phyloP scores from a whole-genome alignment of 805 yeast genomes.

The Starmerella powellii region DNA sequence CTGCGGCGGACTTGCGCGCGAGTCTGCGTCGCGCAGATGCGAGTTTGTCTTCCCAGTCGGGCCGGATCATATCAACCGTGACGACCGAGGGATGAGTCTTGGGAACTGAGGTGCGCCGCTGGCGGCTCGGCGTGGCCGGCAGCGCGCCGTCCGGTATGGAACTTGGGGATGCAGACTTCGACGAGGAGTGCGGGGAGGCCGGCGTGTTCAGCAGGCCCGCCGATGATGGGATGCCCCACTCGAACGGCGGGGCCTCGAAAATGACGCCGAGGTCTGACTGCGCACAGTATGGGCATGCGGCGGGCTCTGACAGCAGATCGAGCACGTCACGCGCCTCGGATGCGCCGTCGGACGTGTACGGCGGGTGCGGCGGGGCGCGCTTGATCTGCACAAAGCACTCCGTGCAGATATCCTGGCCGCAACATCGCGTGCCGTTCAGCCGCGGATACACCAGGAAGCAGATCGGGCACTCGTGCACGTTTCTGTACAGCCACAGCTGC shows the following conservation, averaged over 20 bases:
- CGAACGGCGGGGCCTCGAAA: slow-evolving; percentile 59
- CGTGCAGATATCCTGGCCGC: slow-evolving; percentile 85
- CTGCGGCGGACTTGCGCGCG: slow-evolving; percentile 84
- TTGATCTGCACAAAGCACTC: slow-evolving; percentile 96
- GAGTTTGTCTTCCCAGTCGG: slow-evolving; percentile 80
- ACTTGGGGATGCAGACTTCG: not conserved
- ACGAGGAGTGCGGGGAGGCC: not conserved
- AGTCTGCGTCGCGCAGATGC: slow-evolving; percentile 59
- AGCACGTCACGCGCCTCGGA: slow-evolving; percentile 26
- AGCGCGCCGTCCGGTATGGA: not conserved
- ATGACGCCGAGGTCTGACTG: slow-evolving; percentile 73
- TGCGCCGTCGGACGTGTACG: slow-evolving; percentile 53
- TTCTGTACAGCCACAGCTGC: slow-evolving; percentile 48
- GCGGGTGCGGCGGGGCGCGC: slow-evolving; percentile 84
- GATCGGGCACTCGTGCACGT: slow-evolving; percentile 80
- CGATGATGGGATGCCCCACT: slow-evolving; percentile 27
- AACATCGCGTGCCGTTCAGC: slow-evolving; percentile 72
- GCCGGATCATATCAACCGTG: slow-evolving; percentile 71
- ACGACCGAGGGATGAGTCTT: slow-evolving; percentile 56
- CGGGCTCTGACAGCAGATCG: slow-evolving; percentile 66
- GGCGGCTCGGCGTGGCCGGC: not conserved
- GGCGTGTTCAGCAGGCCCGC: not conserved
- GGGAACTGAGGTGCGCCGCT: slow-evolving; percentile 11
- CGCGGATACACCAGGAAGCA: slow-evolving; percentile 81
- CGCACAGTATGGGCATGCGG: slow-evolving; percentile 90